Percentiles rank a stretch among this genome's conserved stretches.
Evolutionary conservation across 1,139 yeast species (phyloP).

Genomic region (Yamadazyma diospyri): DNA sequence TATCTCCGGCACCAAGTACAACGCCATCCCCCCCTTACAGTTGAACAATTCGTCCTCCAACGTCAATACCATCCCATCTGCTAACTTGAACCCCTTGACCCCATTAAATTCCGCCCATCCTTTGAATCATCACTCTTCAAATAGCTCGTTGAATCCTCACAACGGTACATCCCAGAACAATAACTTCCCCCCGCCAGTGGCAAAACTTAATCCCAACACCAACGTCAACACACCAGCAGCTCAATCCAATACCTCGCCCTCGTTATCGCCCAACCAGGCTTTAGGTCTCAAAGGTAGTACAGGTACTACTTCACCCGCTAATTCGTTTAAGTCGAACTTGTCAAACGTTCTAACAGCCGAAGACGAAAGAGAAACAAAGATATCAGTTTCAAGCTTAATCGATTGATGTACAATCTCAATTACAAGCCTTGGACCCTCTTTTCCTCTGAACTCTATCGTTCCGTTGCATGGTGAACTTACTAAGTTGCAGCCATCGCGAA

Average conservation of each 20-base stretch:
- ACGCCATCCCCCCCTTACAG: conserved; percentile 21
- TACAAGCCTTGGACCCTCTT: too few species aligned
- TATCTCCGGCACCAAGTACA: conserved; percentile 29
- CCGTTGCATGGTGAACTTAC: neutral
- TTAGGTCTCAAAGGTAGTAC: conserved; percentile 4
- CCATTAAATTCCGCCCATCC: conserved; percentile 4
- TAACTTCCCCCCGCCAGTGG: conserved; percentile 2
- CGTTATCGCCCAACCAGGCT: neutral
- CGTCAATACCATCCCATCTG: conserved; percentile 1
- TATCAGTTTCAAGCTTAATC: conserved; percentile 24
- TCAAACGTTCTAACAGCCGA: conserved; percentile 13
- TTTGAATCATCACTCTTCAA: conserved; percentile 1
- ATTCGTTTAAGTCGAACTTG: conserved; percentile 8
- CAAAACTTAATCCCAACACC: neutral
- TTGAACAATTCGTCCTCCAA: conserved; percentile 7
- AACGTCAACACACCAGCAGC: neutral
- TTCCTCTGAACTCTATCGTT: too few species aligned
- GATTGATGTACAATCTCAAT: conserved; percentile 17
- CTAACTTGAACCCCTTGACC: conserved; percentile 5
- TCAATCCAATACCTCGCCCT: neutral
- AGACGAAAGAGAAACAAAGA: conserved; percentile 16
- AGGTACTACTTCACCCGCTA: conserved; percentile 7
- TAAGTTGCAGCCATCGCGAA: conserved; percentile 3
- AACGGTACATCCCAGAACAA: neutral
- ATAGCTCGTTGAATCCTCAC: conserved; percentile 1